A percentile compares a stretch with the other conserved stretches of the same genome.
These are phyloP conservation scores for Obba rivulosa DNA, from an alignment of 768 basidiomycete genomes.

Conservation along the genomic window DNA sequence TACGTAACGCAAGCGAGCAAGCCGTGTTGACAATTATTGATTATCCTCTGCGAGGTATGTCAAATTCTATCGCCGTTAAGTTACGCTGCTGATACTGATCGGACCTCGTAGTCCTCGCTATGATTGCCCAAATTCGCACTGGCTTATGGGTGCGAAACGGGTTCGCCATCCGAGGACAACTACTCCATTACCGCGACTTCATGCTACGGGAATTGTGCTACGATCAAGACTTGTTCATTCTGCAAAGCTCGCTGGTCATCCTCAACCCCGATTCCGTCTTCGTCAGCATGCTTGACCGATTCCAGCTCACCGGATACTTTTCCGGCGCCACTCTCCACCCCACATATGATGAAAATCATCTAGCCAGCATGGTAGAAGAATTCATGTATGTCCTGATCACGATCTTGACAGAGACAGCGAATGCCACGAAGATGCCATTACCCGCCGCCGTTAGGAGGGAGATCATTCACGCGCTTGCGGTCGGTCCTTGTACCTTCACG, in stretches of 20 bases:
- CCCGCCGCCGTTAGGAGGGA: constrained; percentile 69
- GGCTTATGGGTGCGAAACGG: constrained; percentile 98
- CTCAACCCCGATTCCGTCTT: constrained; percentile 77
- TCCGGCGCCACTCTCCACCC: constrained; percentile 54
- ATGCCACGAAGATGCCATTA: constrained; percentile 63
- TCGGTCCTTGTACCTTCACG: constrained; percentile 84
- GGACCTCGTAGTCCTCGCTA: constrained; percentile 80
- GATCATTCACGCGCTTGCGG: constrained; percentile 84
- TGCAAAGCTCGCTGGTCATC: constrained; percentile 79
- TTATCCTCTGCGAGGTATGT: constrained; percentile 81
- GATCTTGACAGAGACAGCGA: constrained; percentile 77
- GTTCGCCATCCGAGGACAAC: constrained; percentile 89
- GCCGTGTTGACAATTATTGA: constrained; percentile 77
- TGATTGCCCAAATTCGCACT: constrained; percentile 92
- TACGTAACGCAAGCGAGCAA: constrained; percentile 57
- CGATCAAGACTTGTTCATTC: constrained; percentile 89
- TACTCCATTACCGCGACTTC: constrained; percentile 94
- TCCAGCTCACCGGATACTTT: constrained; percentile 78
- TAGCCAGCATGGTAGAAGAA: constrained; percentile 88
- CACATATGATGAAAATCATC: constrained; percentile 63
- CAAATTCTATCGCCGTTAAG: not conserved
- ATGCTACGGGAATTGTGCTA: constrained; percentile 94
- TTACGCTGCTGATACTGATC: not conserved
- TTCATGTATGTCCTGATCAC: constrained; percentile 83
- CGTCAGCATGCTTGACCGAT: constrained; percentile 85